Evolutionary conservation across 352 stramenopile genomes (phyloP).

Genomic region (Phytophthora nicotianae): DNA sequence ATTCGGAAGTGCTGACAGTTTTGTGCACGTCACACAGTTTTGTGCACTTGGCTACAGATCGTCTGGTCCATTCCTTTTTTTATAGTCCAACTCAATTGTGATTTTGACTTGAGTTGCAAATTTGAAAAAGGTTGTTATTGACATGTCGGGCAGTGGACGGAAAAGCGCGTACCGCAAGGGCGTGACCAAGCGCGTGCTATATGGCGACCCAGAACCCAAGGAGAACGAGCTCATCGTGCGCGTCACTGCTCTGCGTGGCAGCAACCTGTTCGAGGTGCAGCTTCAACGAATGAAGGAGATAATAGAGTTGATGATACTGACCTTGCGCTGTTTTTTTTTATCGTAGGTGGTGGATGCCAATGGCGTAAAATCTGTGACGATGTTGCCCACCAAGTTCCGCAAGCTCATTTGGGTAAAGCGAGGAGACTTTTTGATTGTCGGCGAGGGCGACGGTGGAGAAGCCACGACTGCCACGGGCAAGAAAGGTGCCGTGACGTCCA

Average conservation of each 20-base stretch:
- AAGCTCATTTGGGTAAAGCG: constrained; percentile 99
- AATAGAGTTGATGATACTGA: constrained; percentile 1
- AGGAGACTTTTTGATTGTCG: constrained; percentile 96
- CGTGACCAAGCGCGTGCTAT: constrained; percentile 92
- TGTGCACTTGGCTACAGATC: constrained; percentile 24
- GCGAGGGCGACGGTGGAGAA: constrained; percentile 65
- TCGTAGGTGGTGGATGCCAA: constrained; percentile 66
- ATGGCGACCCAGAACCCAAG: constrained; percentile 90
- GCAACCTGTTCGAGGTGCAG: constrained; percentile 96
- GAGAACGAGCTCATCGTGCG: constrained; percentile 92
- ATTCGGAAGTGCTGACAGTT: background rate
- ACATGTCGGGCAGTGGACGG: constrained; percentile 90
- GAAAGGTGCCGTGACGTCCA: constrained; percentile 90
- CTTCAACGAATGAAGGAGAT: background rate
- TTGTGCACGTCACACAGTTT: constrained; percentile 13
- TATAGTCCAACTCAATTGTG: constrained; percentile 13
- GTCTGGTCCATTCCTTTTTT: constrained; percentile 20
- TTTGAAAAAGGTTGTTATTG: background rate
- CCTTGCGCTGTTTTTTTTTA: background rate
- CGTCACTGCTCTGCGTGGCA: constrained; percentile 91
- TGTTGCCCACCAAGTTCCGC: constrained; percentile 97
- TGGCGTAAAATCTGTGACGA: constrained; percentile 83
- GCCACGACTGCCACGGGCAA: constrained; percentile 80
- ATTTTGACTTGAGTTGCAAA: background rate
- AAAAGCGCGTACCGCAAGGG: constrained; percentile 93